Percentiles rank a stretch among this genome's conserved stretches.
Conservation (phyloP, 1,139 yeast genomes). For the Saccharomyces pastorianus region DNA sequence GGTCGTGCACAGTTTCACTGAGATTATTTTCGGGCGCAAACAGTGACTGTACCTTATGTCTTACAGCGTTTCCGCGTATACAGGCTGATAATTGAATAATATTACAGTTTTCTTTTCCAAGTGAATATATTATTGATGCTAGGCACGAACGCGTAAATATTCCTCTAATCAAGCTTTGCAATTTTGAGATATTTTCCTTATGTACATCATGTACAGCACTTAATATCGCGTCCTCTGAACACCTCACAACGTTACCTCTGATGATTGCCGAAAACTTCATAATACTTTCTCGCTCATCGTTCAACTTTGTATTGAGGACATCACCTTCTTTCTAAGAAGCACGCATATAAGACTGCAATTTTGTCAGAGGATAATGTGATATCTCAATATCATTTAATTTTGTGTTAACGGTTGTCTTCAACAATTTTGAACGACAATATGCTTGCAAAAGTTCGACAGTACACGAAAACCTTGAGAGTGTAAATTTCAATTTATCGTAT, state of each 20-base stretch:
- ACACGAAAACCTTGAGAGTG: constrained; percentile 5
- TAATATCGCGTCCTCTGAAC: not conserved
- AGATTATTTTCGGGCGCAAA: constrained; percentile 1
- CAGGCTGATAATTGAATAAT: not conserved
- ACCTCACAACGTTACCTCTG: not conserved
- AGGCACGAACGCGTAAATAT: not conserved
- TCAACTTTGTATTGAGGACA: not conserved
- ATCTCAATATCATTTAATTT: constrained; percentile 2
- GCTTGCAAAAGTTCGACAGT: constrained; percentile 24
- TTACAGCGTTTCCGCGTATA: not conserved
- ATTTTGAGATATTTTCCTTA: not conserved
- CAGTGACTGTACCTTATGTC: constrained; percentile 14
- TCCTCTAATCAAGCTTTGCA: not conserved
- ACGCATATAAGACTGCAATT: constrained; percentile 15
- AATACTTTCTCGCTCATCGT: not conserved
- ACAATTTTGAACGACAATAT: constrained; percentile 35
- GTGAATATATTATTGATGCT: not conserved
- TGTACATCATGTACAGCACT: not conserved
- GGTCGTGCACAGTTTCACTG: constrained; percentile 21
- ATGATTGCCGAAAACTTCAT: not conserved
- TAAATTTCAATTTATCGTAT: constrained; percentile 3
- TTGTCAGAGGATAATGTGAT: too few species aligned
- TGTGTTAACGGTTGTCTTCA: constrained; percentile 3
- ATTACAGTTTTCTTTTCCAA: not conserved
- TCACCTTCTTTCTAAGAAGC: constrained; percentile 8